phyloP scores from a whole-genome alignment of 352 stramenopile genomes.

The Pythium periplocum region DNA sequence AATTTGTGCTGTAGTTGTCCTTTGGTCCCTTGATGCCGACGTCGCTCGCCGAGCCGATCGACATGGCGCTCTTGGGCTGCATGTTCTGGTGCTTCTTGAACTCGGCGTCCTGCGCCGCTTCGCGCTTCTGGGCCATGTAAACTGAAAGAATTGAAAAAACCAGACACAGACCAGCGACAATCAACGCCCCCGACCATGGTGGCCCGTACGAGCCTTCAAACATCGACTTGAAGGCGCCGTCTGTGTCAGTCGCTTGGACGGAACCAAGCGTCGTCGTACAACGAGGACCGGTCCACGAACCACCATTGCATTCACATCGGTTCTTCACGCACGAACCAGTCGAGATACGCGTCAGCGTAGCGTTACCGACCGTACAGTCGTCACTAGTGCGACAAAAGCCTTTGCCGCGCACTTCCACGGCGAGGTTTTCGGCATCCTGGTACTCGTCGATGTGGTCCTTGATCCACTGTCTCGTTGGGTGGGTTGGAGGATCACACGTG shows the following conservation, averaged over 20 bases:
- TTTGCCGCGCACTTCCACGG: too few relatives aligned
- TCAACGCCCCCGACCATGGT: conserved; percentile 28
- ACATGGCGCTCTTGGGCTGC: conserved; percentile 19
- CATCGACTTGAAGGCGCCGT: conserved; percentile 11
- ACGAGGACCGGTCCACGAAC: conserved; percentile 50
- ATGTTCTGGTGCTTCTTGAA: conserved; percentile 12
- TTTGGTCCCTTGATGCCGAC: conserved; percentile 13
- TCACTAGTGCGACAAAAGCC: too few relatives aligned
- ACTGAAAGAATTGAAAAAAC: conserved; percentile 29
- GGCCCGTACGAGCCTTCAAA: conserved; percentile 38
- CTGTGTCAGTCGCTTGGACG: conserved; percentile 9
- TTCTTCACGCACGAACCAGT: conserved; percentile 23
- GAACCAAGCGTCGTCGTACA: conserved; percentile 33
- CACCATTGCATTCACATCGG: conserved; percentile 41
- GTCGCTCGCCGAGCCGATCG: conserved; percentile 12
- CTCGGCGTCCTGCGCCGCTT: conserved; percentile 12
- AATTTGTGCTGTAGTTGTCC: conserved; percentile 20
- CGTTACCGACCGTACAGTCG: not conserved
- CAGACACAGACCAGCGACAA: conserved; percentile 22
- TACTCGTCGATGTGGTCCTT: conserved; percentile 18
- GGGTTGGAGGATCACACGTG: conserved; percentile 15
- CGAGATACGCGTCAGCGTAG: conserved; percentile 11
- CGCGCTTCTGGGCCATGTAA: conserved; percentile 22
- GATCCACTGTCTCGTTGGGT: conserved; percentile 21
- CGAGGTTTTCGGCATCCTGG: conserved; percentile 10